These are phyloP conservation scores for Vachellia collinsii DNA, from an alignment of 306 rosid species.

Conservation along the genomic window DNA sequence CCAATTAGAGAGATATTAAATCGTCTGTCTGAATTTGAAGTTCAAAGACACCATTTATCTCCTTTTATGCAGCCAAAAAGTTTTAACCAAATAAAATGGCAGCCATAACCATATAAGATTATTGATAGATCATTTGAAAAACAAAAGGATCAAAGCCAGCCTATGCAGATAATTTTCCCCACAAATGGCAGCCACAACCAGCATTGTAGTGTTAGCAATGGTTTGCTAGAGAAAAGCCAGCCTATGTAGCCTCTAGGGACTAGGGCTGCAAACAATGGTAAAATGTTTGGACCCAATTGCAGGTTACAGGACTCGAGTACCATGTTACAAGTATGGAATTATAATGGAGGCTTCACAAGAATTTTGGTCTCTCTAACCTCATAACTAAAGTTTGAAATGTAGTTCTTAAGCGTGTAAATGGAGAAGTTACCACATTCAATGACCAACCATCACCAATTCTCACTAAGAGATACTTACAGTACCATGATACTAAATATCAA, in stretches of 20 bases:
- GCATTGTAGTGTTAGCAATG: neutral
- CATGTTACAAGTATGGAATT: neutral
- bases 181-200: no score
- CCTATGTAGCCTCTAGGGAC: neutral
- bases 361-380: neutral
- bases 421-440: neutral
- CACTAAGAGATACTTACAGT: neutral
- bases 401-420: neutral
- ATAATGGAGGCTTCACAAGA: neutral
- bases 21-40: neutral
- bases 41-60: neutral
- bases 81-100: neutral
- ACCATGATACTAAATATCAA: constrained; percentile 1
- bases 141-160: neutral
- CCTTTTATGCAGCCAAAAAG: neutral
- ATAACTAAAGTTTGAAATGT: neutral
- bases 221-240: neutral
- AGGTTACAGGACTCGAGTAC: neutral
- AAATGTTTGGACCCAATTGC: neutral
- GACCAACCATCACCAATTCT: neutral
- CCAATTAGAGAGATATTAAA: neutral
- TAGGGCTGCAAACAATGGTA: neutral
- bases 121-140: neutral
- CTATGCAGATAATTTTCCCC: no score
- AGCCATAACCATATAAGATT: neutral